These are phyloP conservation scores for Dichomitus squalens DNA, from an alignment of 1,284 basidiomycete species.

Conservation along the genomic window DNA sequence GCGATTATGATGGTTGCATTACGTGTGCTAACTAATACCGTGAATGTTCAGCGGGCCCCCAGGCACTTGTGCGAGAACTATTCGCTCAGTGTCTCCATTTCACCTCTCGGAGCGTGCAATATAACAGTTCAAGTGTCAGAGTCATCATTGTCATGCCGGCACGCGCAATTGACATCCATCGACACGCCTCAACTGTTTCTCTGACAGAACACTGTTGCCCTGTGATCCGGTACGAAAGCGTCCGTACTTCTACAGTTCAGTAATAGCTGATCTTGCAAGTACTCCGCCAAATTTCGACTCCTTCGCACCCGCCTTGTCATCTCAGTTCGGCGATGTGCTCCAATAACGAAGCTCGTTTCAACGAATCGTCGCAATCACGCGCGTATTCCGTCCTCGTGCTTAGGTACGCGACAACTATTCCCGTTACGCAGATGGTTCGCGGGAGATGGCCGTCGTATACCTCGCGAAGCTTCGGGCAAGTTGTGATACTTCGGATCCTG, in stretches of 20 bases:
- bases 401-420: not conserved
- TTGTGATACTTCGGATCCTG: conserved; percentile 8
- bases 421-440: conserved; percentile 2
- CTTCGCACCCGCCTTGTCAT: conserved; percentile 4
- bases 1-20: no score
- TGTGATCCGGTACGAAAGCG: conserved; percentile 13
- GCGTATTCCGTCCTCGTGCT: not conserved
- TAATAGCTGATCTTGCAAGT: conserved; percentile 7
- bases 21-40: no score
- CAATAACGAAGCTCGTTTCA: not conserved
- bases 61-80: no score
- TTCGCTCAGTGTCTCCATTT: no score
- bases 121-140: no score
- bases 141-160: not conserved
- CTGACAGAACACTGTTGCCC: not conserved
- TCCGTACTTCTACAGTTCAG: conserved; percentile 6
- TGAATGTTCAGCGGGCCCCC: no score
- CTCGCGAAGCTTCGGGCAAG: not conserved
- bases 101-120: no score
- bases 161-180: not conserved
- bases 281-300: conserved; percentile 5
- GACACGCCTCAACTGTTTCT: not conserved
- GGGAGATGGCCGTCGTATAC: not conserved
- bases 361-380: not conserved
- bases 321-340: not conserved